Percentiles rank a stretch among this genome's conserved stretches.
Evolutionary conservation across 768 basidiomycete genomes (phyloP).

Genomic region (Trametes meyenii): DNA sequence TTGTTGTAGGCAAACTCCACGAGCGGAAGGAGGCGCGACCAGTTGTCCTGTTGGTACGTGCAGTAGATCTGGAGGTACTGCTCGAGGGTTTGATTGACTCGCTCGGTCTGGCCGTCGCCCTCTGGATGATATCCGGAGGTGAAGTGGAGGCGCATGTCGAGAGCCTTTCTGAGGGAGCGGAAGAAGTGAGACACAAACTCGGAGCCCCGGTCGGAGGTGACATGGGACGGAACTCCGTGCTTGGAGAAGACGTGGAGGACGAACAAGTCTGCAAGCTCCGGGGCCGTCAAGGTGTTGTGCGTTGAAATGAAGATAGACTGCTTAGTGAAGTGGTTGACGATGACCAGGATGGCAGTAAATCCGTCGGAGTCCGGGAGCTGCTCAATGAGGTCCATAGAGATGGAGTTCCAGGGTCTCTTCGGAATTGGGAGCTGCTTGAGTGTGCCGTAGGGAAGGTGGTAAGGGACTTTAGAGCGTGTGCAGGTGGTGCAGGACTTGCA

Average conservation of each 20-base stretch:
- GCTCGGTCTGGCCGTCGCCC: conserved; percentile 44
- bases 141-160: conserved; percentile 11
- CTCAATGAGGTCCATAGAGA: conserved; percentile 31
- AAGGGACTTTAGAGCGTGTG: conserved; percentile 24
- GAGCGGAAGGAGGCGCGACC: background rate
- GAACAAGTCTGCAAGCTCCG: conserved; percentile 26
- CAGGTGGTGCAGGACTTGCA: conserved; percentile 33
- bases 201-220: conserved; percentile 24
- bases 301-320: conserved; percentile 33
- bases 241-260: conserved; percentile 19
- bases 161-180: background rate
- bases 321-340: conserved; percentile 31
- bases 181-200: conserved; percentile 16
- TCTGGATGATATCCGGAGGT: conserved; percentile 28
- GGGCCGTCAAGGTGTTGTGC: conserved; percentile 25
- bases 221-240: conserved; percentile 14
- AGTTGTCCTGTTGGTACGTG: background rate
- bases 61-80: conserved; percentile 36
- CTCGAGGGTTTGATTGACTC: conserved; percentile 42
- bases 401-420: conserved; percentile 33
- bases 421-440: background rate
- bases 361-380: conserved; percentile 27
- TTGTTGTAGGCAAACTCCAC: background rate
- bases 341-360: conserved; percentile 22
- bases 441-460: conserved; percentile 29